phyloP scores from a whole-genome alignment of 306 rosid genomes.

The Prunus dulcis region DNA sequence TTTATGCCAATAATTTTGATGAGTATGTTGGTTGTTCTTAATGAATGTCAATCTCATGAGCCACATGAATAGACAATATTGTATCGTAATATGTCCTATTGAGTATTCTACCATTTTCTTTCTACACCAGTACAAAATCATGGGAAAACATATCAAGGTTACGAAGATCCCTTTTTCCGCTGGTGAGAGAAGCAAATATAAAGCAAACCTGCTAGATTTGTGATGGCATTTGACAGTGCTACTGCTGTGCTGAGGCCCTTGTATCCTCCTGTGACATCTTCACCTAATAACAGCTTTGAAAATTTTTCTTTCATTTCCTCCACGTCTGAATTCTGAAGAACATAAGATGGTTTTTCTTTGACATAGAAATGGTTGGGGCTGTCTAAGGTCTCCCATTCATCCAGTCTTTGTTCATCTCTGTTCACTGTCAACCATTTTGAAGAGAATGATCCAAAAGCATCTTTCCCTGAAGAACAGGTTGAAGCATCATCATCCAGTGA shows the following conservation, averaged over 20 bases:
- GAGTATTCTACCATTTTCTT: not conserved
- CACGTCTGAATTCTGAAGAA: constrained; percentile 53
- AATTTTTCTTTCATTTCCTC: constrained; percentile 84
- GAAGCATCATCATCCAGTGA: constrained; percentile 68
- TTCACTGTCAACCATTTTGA: constrained; percentile 67
- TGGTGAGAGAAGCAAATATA: not conserved
- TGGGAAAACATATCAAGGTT: not conserved
- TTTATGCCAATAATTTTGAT: not conserved
- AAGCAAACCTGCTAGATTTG: constrained; percentile 67
- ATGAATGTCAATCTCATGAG: not conserved
- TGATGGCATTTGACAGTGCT: constrained; percentile 80
- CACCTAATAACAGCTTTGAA: constrained; percentile 80
- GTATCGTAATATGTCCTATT: not conserved
- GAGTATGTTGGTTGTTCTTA: not conserved
- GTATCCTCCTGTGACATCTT: constrained; percentile 82
- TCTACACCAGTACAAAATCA: not conserved
- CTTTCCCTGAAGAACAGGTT: constrained; percentile 84
- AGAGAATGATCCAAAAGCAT: constrained; percentile 77
- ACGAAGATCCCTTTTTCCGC: not conserved
- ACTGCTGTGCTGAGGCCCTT: constrained; percentile 74
- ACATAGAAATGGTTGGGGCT: constrained; percentile 53
- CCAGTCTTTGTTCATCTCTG: constrained; percentile 53
- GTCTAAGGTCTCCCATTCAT: constrained; percentile 69
- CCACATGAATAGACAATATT: not conserved
- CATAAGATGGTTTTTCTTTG: constrained; percentile 57